A percentile compares a stretch with the other conserved stretches of the same genome.
phyloP scores from a whole-genome alignment of 176 grass and related monocot species.

The Raddia guianensis region DNA sequence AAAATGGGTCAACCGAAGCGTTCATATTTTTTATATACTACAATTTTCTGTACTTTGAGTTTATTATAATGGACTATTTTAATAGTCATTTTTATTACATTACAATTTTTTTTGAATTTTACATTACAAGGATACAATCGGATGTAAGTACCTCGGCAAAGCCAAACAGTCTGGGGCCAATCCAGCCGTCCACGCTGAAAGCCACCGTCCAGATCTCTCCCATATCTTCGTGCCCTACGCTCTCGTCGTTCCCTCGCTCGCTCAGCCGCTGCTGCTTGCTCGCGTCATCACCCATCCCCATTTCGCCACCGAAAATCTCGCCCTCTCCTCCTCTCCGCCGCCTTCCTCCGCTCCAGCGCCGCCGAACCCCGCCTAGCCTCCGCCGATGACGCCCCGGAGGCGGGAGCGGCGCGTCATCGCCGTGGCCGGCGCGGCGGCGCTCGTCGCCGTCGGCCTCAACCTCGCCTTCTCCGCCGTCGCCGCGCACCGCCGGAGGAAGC shows the following conservation, averaged over 20 bases:
- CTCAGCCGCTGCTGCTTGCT: background rate
- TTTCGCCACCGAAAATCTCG: constrained; percentile 38
- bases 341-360: constrained; percentile 17
- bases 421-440: constrained; percentile 67
- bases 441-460: constrained; percentile 81
- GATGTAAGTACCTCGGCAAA: background rate
- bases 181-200: constrained; percentile 10
- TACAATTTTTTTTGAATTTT: too few species aligned
- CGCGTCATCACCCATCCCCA: constrained; percentile 40
- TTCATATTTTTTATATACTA: too few species aligned
- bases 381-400: constrained; percentile 55
- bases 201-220: constrained; percentile 25
- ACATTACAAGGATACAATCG: too few species aligned
- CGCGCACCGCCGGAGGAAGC: constrained; percentile 59
- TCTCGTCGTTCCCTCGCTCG: background rate
- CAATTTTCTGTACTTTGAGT: too few species aligned
- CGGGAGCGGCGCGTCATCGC: constrained; percentile 56
- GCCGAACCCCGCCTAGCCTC: constrained; percentile 14
- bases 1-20: too few species aligned
- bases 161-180: background rate
- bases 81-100: too few species aligned
- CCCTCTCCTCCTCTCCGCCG: background rate
- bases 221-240: constrained; percentile 48
- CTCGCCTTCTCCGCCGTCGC: constrained; percentile 84
- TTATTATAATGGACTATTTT: too few species aligned